Base-by-base conservation (phyloP, 2,329 filamentous ascomycete species). In the Sordariomycetes sp. region DNA sequence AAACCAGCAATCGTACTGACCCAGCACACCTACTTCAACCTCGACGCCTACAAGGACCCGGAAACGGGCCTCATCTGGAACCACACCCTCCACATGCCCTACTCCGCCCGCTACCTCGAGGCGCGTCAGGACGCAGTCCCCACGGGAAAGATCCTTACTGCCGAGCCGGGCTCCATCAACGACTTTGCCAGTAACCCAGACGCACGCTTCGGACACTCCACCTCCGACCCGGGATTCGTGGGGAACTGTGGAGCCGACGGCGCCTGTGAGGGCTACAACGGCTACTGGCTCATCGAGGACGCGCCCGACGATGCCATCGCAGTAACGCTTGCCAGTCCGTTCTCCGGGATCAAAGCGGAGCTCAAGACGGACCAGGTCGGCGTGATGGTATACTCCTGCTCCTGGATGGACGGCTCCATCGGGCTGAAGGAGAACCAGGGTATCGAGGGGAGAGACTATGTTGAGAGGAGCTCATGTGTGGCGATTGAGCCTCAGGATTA, bases 401-500 rank as follows among this genome's bases (percentile, higher is more conserved):
- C 73, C 58, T 78, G 75, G 75, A 74, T 75, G 66, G 74, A 76
- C 59, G 74, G 74, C 28, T 68, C 67, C 70, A 70, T 77, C 2
- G 66, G 75, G 0, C 64, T 85, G 57, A 53, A 48, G 56, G 85
- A 85, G 71, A 75, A 73, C 1, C 82, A 86, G 70, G 81, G 81
- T 15, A 72, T 78, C 48, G 64, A 62, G 24, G 67, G 64, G 2
- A 66, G 68, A n/a, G 69, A 64, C 51, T 73, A 67, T 61, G 76
- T 82, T 8, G 71, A 73, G 57, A 68, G 86, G 66, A 85, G 84
- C 64, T 86, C 84, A 22, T 90, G 86, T 65, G 67, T 90, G 7
- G 87, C 89, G 35, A 81, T 90, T 65, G 87, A 90, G 70, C 83
- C 87, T 2, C 82, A 90, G 67, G 86, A 87, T 65, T 90, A 83